These are phyloP conservation scores for Ceratorhiza oryzae-sativae DNA, from an alignment of 1,284 basidiomycete genomes.

Conservation along the genomic window DNA sequence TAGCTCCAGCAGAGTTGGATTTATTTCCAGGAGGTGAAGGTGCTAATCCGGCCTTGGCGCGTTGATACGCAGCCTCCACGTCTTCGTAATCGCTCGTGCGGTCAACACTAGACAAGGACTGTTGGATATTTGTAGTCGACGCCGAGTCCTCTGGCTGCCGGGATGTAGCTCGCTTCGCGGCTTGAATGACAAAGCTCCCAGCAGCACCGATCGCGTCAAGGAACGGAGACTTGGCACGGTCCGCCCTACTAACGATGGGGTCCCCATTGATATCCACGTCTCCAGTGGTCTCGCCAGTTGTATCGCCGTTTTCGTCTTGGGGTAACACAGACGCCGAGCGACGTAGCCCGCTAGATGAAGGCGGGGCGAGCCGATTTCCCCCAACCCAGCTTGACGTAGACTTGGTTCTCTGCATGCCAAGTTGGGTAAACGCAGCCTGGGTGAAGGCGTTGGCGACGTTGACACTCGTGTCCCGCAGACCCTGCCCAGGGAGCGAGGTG, in stretches of 20 bases:
- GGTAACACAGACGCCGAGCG: constrained; percentile 6
- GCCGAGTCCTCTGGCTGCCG: constrained; percentile 29
- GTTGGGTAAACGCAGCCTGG: constrained; percentile 62
- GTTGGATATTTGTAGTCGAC: constrained; percentile 23
- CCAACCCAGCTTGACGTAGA: constrained; percentile 21
- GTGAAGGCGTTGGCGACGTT: constrained; percentile 82
- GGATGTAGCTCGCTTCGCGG: constrained; percentile 28
- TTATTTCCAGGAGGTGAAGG: constrained; percentile 14
- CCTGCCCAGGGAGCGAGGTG: not conserved
- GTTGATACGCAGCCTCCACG: constrained; percentile 23
- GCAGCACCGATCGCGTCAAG: constrained; percentile 40
- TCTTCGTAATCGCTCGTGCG: constrained; percentile 35
- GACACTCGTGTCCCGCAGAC: constrained; percentile 69
- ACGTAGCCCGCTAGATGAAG: constrained; percentile 36
- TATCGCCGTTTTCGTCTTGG: constrained; percentile 2
- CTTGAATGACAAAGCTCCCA: constrained; percentile 10
- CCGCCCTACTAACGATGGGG: constrained; percentile 9
- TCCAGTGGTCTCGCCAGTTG: constrained; percentile 32
- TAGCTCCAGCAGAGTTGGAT: not conserved
- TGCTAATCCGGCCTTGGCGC: constrained; percentile 21
- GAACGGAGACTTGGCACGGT: constrained; percentile 41
- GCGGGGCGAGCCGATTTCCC: constrained; percentile 41
- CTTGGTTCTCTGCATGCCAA: constrained; percentile 30
- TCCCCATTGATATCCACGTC: constrained; percentile 39
- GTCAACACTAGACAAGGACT: constrained; percentile 27